phyloP scores from a whole-genome alignment of 2,329 filamentous ascomycete genomes.

The Gaeumannomyces tritici region DNA sequence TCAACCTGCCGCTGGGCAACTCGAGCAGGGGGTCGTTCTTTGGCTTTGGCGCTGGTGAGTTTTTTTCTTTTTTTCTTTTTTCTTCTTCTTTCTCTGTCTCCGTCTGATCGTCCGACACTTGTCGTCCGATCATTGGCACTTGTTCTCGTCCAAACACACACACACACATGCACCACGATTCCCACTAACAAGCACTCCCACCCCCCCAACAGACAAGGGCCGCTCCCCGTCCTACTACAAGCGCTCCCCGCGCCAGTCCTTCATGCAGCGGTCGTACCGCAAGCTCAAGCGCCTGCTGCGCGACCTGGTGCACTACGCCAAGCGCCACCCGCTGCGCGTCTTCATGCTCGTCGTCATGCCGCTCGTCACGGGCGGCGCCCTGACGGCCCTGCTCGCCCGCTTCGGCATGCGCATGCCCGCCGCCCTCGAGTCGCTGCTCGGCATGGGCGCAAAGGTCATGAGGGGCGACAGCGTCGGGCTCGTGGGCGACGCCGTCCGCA shows the following conservation, averaged over 20 bases:
- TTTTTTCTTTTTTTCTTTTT: neutral
- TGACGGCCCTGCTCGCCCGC: constrained; percentile 66
- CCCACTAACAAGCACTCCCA: constrained; percentile 7
- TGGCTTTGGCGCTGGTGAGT: constrained; percentile 24
- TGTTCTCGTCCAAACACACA: neutral
- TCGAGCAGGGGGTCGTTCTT: constrained; percentile 36
- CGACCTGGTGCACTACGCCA: constrained; percentile 72
- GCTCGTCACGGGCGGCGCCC: constrained; percentile 71
- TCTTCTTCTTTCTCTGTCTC: too few species aligned
- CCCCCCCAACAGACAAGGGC: constrained; percentile 21
- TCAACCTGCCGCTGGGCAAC: constrained; percentile 28
- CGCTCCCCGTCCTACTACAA: constrained; percentile 56
- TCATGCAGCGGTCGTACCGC: constrained; percentile 62
- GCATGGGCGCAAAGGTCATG: constrained; percentile 39
- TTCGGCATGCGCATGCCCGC: constrained; percentile 72
- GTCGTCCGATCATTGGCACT: neutral
- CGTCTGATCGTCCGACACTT: neutral
- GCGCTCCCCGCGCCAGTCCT: constrained; percentile 71
- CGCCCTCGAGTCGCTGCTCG: constrained; percentile 48
- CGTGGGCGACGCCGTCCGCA: constrained; percentile 44
- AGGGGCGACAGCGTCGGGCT: constrained; percentile 37
- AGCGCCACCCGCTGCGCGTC: constrained; percentile 76
- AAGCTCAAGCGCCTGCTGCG: constrained; percentile 72
- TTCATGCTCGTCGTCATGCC: constrained; percentile 83
- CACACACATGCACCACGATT: constrained; percentile 8